phyloP scores from a whole-genome alignment of 352 stramenopile genomes.

The Thalassiosira hispida region DNA sequence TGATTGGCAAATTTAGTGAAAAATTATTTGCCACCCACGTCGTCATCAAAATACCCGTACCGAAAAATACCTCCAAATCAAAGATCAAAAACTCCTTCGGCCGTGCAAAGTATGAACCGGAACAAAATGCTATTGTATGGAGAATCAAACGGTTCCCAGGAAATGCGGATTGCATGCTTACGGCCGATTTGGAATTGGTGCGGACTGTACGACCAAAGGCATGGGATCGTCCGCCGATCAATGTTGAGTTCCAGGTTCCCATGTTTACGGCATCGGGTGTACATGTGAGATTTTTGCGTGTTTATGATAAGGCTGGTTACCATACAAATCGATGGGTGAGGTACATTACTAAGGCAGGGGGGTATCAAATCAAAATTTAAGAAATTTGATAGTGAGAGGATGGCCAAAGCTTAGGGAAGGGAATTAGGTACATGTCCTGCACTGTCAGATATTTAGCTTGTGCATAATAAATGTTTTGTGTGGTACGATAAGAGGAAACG shows the following conservation, averaged over 20 bases:
- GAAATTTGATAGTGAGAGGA: not conserved
- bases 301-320: slow-evolving; percentile 99
- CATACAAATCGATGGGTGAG: slow-evolving; percentile 98
- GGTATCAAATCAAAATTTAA: slow-evolving; percentile 98
- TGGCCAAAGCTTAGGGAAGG: not conserved
- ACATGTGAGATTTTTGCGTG: slow-evolving; percentile 97
- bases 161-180: slow-evolving; percentile 93
- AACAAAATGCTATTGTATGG: slow-evolving; percentile 98
- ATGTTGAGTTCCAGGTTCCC: slow-evolving; percentile 97
- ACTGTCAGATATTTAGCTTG: not conserved
- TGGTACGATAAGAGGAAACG: not conserved
- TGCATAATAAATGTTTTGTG: slow-evolving; percentile 9
- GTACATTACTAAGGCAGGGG: slow-evolving; percentile 96
- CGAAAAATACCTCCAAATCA: slow-evolving; percentile 95
- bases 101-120: slow-evolving; percentile 96
- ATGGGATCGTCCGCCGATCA: slow-evolving; percentile 95
- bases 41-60: slow-evolving; percentile 93
- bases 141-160: slow-evolving; percentile 96
- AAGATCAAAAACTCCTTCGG: slow-evolving; percentile 95
- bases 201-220: slow-evolving; percentile 95
- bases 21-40: slow-evolving; percentile 96
- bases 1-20: slow-evolving; percentile 94
- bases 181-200: slow-evolving; percentile 96
- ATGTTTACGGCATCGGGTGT: slow-evolving; percentile 98
- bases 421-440: not conserved